phyloP scores from a whole-genome alignment of 345 rosid species.

The Noccaea bulbosa region DNA sequence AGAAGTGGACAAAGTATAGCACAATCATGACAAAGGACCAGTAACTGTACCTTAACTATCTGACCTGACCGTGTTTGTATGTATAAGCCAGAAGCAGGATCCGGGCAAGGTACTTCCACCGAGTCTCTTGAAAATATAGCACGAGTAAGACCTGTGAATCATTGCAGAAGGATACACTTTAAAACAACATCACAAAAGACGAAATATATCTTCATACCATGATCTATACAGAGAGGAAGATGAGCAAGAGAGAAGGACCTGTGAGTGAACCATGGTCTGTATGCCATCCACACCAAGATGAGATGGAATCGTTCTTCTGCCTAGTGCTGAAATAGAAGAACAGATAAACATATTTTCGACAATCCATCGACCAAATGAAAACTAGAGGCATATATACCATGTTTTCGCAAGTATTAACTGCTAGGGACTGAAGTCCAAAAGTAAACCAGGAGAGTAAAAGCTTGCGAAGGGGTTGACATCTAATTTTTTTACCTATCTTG shows the following conservation, averaged over 20 bases:
- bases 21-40: slow-evolving; percentile 13
- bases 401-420: background rate
- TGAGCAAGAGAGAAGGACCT: slow-evolving; percentile 47
- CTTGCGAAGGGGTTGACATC: background rate
- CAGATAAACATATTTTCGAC: slow-evolving; percentile 18
- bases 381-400: background rate
- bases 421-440: slow-evolving; percentile 9
- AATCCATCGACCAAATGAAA: slow-evolving; percentile 15
- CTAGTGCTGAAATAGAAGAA: slow-evolving; percentile 49
- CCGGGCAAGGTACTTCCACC: slow-evolving; percentile 78
- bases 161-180: slow-evolving; percentile 2
- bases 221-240: background rate
- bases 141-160: slow-evolving; percentile 87
- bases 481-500: slow-evolving; percentile 52
- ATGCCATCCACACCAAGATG: slow-evolving; percentile 99
- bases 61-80: slow-evolving; percentile 78
- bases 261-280: slow-evolving; percentile 90
- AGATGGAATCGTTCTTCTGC: slow-evolving; percentile 56
- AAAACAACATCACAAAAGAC: background rate
- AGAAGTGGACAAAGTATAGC: slow-evolving; percentile 8
- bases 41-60: slow-evolving; percentile 70
- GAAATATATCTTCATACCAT: background rate
- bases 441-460: background rate
- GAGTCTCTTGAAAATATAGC: slow-evolving; percentile 77
- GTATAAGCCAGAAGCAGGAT: slow-evolving; percentile 85